Evolutionary conservation across 305 asterid genomes (phyloP), one percentile per base, ranked within the genome.

Genomic region (Solanum hybrid): DNA sequence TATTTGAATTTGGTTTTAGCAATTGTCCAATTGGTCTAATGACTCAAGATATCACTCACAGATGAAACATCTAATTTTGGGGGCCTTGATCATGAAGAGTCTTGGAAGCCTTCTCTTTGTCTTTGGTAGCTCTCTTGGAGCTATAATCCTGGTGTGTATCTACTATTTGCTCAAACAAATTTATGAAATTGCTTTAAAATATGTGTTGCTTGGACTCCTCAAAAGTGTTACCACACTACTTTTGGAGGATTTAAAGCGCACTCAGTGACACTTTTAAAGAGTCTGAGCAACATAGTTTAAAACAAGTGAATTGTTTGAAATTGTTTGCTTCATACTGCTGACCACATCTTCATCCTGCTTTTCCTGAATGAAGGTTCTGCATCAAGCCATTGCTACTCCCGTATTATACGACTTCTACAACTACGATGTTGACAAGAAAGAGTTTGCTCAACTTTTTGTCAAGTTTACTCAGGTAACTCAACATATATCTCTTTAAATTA

Each of bases 341-440:
- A 27, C 17, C 24, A 17, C 27, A 51, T 84, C 4, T 84, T 51
- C 29, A 31, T 88, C 22, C 82, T 88, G 32, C 32, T 80, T 27
- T 85, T 88, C 17, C 37, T 84, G 42, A 38, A 31, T 72, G 80
- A 91, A 97, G 98, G 91, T 95, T 89, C 80, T 97, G 91, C 96
- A 95, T 89, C 99, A 97, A 94, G 92, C 94, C 60, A 89, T 96
- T 42, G 35, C 94, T 73, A 91, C 98, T 10, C 97, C 98, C 56
- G 92, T 97, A 91, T 87, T 96, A 93, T 97, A 90, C 4, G 99
- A 97, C 93, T 97, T 97, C 94, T 97, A 97, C 95, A 97, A 97
- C 93, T 95, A 95, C 6, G 98, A 95, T 6, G 95, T 93, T 35
- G 96, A 95, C 91, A 93, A 92, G 91, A 94, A 94, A 90, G 99